Base-by-base conservation (phyloP, 2,329 filamentous ascomycete genomes). In the Penicillium sp. region DNA sequence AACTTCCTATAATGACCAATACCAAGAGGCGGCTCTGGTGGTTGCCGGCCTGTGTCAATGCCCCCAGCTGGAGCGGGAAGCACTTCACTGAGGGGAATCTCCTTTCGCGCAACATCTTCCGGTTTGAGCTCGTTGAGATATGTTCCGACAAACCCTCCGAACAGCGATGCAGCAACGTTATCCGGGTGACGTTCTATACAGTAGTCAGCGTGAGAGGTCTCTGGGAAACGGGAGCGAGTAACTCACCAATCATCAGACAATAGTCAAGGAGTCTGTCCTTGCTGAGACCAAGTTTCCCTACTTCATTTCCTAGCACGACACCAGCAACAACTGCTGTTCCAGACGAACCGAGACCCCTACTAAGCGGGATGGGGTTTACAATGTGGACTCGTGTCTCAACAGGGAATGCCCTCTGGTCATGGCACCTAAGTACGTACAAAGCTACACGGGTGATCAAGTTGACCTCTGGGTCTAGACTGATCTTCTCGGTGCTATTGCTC, bases 1-100 rank as follows among this genome's bases (percentile, higher is more conserved):
- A 97, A 98, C 78, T 93, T 94, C 80, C 96, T 93, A 82, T 96
- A 96, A 78, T 97, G 93, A 53, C 94, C 95, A 70, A 99, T 98
- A 71, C 93, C 91, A 68, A 90, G 76, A 2, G 95, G 95, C n/a
- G 95, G 95, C 74, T 92, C 86, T 5, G 95, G 94, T 21, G 95
- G 95, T 69, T 84, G 88, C 70, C 91, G 84, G 46, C 95, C 94
- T 0, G 94, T 98, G 77, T 98, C 93, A 53, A 93, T 84, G 57
- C 95, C 95, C 65, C 95, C 95, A 8, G 93, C 93, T 0, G 93
- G 93, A 51, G 91, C 87, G 1, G 94, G 94, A 17, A 98, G 84
- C 41, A 98, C 95, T 79, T 99, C 95, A 68, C 91, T 93, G 35
- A 97, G 86, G 5, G 95, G 95, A 61, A 99, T 97, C 79, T 98